Conservation (phyloP, 768 basidiomycete species). For the Podaxis pistillaris region DNA sequence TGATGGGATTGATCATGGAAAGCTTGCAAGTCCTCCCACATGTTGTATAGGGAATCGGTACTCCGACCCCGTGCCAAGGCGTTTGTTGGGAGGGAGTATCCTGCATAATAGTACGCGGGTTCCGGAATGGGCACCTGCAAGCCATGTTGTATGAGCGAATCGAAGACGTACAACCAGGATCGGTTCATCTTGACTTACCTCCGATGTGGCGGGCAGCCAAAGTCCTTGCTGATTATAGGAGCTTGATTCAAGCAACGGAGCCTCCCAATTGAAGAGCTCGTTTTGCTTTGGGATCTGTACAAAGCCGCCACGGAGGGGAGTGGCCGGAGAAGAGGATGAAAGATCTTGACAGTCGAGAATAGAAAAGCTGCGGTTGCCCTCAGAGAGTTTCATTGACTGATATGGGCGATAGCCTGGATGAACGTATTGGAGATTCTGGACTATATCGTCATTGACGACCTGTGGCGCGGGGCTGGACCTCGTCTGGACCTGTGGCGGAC, state of each 20-base stretch:
- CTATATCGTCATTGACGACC: not conserved
- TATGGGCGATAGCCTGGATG: not conserved
- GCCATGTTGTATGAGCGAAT: not conserved
- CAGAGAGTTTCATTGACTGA: not conserved
- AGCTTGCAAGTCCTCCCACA: not conserved
- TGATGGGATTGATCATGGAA: not conserved
- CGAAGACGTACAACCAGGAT: not conserved
- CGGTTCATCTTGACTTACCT: not conserved
- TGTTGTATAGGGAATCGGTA: not conserved
- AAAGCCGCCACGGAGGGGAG: not conserved
- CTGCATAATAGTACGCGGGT: not conserved
- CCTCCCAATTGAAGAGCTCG: not conserved
- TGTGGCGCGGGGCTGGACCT: not conserved
- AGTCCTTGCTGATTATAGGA: not conserved
- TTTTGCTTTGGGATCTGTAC: not conserved
- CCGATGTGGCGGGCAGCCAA: not conserved
- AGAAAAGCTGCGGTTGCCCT: not conserved
- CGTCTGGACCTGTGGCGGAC: not conserved
- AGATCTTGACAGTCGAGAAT: not conserved
- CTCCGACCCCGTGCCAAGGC: not conserved
- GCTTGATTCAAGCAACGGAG: not conserved
- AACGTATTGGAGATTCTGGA: not conserved
- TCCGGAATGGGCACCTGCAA: not conserved
- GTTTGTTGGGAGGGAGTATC: not conserved
- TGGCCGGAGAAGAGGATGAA: not conserved